These are phyloP conservation scores for Leishmania gerbilli DNA, from an alignment of 208 protist genomes.

Conservation along the genomic window DNA sequence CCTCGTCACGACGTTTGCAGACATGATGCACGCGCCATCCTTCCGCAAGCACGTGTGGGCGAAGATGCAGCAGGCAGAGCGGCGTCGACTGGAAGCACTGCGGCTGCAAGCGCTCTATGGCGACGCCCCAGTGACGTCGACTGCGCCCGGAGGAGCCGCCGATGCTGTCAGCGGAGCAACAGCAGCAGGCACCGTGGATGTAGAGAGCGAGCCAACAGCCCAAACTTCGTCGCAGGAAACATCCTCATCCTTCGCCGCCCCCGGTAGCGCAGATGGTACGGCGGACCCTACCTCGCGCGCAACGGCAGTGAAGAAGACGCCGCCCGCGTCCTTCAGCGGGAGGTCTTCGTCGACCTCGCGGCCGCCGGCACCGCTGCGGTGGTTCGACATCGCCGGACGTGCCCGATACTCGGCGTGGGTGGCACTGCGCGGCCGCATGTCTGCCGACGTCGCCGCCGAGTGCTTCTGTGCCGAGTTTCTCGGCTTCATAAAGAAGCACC, in stretches of 20 bases:
- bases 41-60: slow-evolving; percentile 40
- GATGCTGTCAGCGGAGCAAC: background rate
- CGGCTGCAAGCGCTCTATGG: slow-evolving; percentile 71
- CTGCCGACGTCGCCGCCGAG: slow-evolving; percentile 58
- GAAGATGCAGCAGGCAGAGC: slow-evolving; percentile 41
- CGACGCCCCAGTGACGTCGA: slow-evolving; percentile 44
- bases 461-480: slow-evolving; percentile 77
- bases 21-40: slow-evolving; percentile 43
- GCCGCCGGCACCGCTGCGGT: slow-evolving; percentile 29
- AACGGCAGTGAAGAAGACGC: background rate
- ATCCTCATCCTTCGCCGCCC: background rate
- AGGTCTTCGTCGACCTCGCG: background rate
- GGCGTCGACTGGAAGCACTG: slow-evolving; percentile 64
- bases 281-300: background rate
- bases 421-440: slow-evolving; percentile 62
- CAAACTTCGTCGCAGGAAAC: background rate
- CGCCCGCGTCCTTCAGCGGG: background rate
- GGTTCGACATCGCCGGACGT: slow-evolving; percentile 69
- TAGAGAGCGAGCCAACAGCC: background rate
- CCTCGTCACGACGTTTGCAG: slow-evolving; percentile 26
- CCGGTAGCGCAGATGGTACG: background rate
- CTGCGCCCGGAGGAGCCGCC: background rate
- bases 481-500: slow-evolving; percentile 51
- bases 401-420: slow-evolving; percentile 50
- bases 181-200: background rate